Base-by-base conservation (phyloP, 768 basidiomycete species). In the Cystobasidium tubakii region DNA sequence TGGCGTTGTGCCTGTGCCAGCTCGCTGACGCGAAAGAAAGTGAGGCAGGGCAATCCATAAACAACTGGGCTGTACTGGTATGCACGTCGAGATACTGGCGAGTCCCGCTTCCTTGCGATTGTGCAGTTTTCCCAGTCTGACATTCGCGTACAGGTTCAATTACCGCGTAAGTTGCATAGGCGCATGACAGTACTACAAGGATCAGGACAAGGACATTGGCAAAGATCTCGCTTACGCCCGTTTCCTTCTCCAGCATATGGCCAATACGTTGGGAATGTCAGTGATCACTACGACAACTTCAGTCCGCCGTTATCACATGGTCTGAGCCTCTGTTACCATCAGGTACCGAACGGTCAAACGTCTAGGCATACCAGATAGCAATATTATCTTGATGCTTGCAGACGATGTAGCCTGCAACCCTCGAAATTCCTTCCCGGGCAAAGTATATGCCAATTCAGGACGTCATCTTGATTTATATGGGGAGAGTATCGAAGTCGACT, bases 261-360 rank as follows among this genome's bases (percentile, higher is more conserved):
- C 96, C 10, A 99, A 98, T 82, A 90, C 95, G 0, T 85, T 99
- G 27, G 94, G 93, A 80, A 97, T 99, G 94, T 91, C 79, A 78
- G 85, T 64, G 21, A 78, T n/a, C 42, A 13, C 57, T 17, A 31
- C 53, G 29, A 23, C 70, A 29, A n/a, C 46, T n/a, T 0, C 7
- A 1, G 19, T 29, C 67, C 63, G 25, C 27, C 29, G 57, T 7
- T 23, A 23, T 53, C 36, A 1, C 42, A 17, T 44, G 23, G 21
- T 50, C 27, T 27, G 13, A n/a, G 23, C 21, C 53, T 42, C 57
- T 72, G 36, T 39, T 75, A 0, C 39, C 39, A 6, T 19, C 73
- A 93, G 92, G 91, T 98, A 98, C 80, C 91, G 96, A 73, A 98
- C 95, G 0, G 92, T 99, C 69, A 98, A 99, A 80, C 89, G 94